Evolutionary conservation across 1,284 basidiomycete genomes (phyloP).

Genomic region (Cryptococcus deneoformans): DNA sequence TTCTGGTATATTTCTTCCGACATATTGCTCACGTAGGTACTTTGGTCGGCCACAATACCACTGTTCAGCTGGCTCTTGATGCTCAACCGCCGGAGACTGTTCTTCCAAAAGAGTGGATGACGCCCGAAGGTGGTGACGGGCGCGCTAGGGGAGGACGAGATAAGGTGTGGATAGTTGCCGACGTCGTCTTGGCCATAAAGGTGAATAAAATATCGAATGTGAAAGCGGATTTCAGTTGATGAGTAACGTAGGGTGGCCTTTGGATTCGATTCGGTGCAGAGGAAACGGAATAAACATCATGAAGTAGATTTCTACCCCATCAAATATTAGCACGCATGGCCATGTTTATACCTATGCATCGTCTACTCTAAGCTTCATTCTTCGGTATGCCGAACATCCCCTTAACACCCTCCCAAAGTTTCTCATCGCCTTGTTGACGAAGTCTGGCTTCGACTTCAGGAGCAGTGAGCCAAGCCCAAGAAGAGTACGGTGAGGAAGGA

Average conservation of each 20-base stretch:
- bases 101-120: conserved; percentile 28
- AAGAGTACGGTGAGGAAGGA: conserved; percentile 23
- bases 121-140: conserved; percentile 3
- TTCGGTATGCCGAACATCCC: conserved; percentile 37
- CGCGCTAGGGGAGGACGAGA: conserved; percentile 21
- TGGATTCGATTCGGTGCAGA: conserved; percentile 11
- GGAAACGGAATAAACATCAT: neutral
- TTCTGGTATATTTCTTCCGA: conserved; percentile 25
- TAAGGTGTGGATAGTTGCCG: conserved; percentile 30
- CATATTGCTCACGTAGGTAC: conserved; percentile 9
- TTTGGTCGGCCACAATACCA: too few relatives aligned
- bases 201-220: conserved; percentile 15
- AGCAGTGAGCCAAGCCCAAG: conserved; percentile 41
- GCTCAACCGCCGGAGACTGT: conserved; percentile 16
- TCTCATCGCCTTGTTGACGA: conserved; percentile 33
- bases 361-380: neutral
- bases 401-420: conserved; percentile 38
- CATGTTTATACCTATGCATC: neutral
- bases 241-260: conserved; percentile 15
- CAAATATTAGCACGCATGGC: too few relatives aligned
- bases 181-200: conserved; percentile 37
- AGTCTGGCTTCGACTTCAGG: conserved; percentile 37
- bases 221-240: neutral
- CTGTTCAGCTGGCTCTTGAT: conserved; percentile 18
- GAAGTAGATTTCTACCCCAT: neutral